Evolutionary conservation across 2,329 filamentous ascomycete species (phyloP).

Genomic region (Alternaria incomplexa): DNA sequence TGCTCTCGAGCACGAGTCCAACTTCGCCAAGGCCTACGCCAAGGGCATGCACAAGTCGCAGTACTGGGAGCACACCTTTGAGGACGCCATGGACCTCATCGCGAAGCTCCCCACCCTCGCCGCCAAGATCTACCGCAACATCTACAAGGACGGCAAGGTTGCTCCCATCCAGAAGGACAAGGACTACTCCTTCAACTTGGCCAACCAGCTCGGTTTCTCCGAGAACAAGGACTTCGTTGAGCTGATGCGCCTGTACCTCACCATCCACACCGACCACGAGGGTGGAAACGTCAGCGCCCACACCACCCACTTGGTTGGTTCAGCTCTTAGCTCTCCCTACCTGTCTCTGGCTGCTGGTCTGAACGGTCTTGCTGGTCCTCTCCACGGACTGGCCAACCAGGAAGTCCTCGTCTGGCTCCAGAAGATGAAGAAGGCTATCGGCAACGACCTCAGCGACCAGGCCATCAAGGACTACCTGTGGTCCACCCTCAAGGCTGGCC

Average conservation of each 20-base stretch:
- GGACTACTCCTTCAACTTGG: slow-evolving; percentile 99
- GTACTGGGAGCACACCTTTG: slow-evolving; percentile 99
- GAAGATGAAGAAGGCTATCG: slow-evolving; percentile 96
- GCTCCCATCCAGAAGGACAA: slow-evolving; percentile 95
- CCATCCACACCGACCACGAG: slow-evolving; percentile 99
- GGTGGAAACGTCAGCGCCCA: slow-evolving; percentile 98
- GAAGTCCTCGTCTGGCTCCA: slow-evolving; percentile 99
- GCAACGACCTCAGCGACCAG: slow-evolving; percentile 94
- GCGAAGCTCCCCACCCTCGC: slow-evolving; percentile 99
- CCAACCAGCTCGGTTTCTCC: slow-evolving; percentile 97
- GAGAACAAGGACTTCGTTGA: slow-evolving; percentile 97
- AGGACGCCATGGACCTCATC: slow-evolving; percentile 99
- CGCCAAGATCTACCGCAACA: slow-evolving; percentile 98
- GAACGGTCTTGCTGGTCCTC: slow-evolving; percentile 96
- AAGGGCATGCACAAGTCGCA: slow-evolving; percentile 99
- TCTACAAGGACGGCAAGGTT: slow-evolving; percentile 99
- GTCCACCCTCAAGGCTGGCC: slow-evolving; percentile 93
- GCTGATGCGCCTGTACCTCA: slow-evolving; percentile 98
- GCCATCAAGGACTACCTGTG: slow-evolving; percentile 99
- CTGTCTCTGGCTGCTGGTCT: slow-evolving; percentile 95
- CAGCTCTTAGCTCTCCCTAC: slow-evolving; percentile 95
- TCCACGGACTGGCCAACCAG: slow-evolving; percentile 99
- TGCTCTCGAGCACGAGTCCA: slow-evolving; percentile 96
- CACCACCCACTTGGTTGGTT: slow-evolving; percentile 97
- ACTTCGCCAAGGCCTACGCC: slow-evolving; percentile 97